Conservation (phyloP, 768 basidiomycete genomes). For the Suillus subluteus region DNA sequence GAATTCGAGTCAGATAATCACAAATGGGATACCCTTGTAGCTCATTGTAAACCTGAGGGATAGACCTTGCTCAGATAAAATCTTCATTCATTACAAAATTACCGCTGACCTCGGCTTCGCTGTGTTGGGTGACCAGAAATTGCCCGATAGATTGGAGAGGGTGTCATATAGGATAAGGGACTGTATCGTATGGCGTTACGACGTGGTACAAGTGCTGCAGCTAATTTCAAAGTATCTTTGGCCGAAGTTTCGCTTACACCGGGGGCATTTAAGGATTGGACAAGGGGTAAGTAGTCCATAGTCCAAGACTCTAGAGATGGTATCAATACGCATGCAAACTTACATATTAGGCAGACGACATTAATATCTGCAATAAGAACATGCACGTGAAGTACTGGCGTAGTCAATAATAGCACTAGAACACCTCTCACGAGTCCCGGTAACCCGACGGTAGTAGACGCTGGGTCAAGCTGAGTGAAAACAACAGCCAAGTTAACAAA, state of each 20-base stretch:
- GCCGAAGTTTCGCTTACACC: background rate
- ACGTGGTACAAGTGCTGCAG: background rate
- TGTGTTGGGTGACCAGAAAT: constrained; percentile 40
- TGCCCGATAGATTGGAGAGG: constrained; percentile 33
- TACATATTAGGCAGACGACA: background rate
- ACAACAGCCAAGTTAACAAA: background rate
- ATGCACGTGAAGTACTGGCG: background rate
- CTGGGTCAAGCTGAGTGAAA: background rate
- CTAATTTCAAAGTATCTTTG: background rate
- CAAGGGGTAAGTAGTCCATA: background rate
- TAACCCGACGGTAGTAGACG: background rate
- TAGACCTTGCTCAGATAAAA: background rate
- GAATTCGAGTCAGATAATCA: constrained; percentile 53
- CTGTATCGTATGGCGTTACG: constrained; percentile 18
- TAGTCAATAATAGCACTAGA: background rate
- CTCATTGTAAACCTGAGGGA: constrained; percentile 31
- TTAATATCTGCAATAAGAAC: background rate
- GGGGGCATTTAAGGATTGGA: background rate
- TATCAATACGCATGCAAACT: background rate
- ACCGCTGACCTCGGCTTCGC: constrained; percentile 40
- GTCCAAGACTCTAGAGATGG: background rate
- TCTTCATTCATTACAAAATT: background rate
- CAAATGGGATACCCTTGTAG: constrained; percentile 42
- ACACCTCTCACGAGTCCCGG: background rate
- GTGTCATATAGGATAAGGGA: constrained; percentile 41